Evolutionary conservation across 2,329 filamentous ascomycete species (phyloP), one percentile per base, ranked within the genome.

Genomic region (Ophiostoma tasmaniense): DNA sequence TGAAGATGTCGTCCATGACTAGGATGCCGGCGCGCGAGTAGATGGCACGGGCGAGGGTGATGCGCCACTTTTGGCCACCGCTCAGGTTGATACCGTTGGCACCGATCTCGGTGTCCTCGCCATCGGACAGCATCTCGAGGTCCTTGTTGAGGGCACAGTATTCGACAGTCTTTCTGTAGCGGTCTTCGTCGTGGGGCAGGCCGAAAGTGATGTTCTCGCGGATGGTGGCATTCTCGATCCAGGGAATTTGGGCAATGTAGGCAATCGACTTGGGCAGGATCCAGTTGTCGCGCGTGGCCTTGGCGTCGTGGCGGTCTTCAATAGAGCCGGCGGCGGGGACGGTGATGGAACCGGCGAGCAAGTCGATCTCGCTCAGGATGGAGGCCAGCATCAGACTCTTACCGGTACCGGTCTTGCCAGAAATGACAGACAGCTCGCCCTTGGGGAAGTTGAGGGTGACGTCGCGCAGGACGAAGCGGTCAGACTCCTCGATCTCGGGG

Each of bases 61-160:
- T 84, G 67, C 92, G 85, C 90, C 91, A 93, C 74, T 91, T 88
- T 77, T 96, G 92, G 0, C 92, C 92, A 71, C 92, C 92, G 71
- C 89, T 92, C 7, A 96, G 81, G 73, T 94, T 93, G 73, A 95
- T 91, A 7, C 92, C 92, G 71, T 94, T 93, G 2, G 90, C 90
- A 13, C 92, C 92, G 67, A 96, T 91, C 74, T 93, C 90, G 0
- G 92, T 96, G 64, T 85, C 79, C 73, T 95, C 91, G 3, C 91
- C 91, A 74, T 94, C 90, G 0, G 85, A 80, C 20, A 96, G 82
- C 81, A 92, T 91, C 20, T 89, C 85, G 39, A 96, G 80, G 73
- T 96, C 92, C 75, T 91, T 91, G 67, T 84, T 84, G 61, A 96
- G 76, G 0, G 90, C 90, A 71, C 91, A 95, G 1, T 89, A 90